These are phyloP conservation scores for Pythium diclinum DNA, from an alignment of 352 stramenopile genomes.

Conservation along the genomic window DNA sequence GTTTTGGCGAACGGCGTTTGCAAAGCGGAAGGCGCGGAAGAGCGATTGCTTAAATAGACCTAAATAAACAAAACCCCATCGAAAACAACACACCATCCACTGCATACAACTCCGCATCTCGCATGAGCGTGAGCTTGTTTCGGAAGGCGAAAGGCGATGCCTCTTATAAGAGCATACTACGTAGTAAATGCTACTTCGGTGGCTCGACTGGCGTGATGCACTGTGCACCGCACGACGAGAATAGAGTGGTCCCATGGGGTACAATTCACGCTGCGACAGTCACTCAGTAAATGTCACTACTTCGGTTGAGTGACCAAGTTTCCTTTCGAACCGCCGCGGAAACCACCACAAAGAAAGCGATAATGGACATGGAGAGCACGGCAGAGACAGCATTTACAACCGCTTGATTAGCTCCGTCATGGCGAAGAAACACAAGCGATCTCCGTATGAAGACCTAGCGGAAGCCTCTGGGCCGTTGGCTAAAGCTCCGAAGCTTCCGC, in stretches of 20 bases:
- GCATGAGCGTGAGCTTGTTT: too few species aligned
- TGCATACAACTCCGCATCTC: not conserved
- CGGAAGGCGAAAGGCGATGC: too few species aligned
- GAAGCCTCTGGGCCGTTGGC: not conserved
- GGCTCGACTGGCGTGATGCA: not conserved
- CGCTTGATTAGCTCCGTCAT: not conserved
- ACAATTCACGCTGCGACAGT: slow-evolving; percentile 4
- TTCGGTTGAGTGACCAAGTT: slow-evolving; percentile 8
- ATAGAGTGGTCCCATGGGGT: slow-evolving; percentile 1
- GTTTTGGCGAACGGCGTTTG: not conserved
- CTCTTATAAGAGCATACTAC: too few species aligned
- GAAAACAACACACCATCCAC: not conserved
- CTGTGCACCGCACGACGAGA: not conserved
- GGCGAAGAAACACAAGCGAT: slow-evolving; percentile 24
- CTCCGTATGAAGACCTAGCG: slow-evolving; percentile 15
- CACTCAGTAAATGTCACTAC: not conserved
- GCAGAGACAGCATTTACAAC: not conserved
- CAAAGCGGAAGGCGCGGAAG: not conserved
- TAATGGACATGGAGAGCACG: not conserved
- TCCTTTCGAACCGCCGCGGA: not conserved
- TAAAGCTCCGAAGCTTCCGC: slow-evolving; percentile 17
- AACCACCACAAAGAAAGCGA: not conserved
- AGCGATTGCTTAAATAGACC: slow-evolving; percentile 8
- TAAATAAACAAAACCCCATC: slow-evolving; percentile 1
- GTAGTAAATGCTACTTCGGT: too few species aligned